Evolutionary conservation across 257 asterid genomes (phyloP), one percentile per base, ranked within the genome.

Genomic region (Nyctanthes arbortristis): DNA sequence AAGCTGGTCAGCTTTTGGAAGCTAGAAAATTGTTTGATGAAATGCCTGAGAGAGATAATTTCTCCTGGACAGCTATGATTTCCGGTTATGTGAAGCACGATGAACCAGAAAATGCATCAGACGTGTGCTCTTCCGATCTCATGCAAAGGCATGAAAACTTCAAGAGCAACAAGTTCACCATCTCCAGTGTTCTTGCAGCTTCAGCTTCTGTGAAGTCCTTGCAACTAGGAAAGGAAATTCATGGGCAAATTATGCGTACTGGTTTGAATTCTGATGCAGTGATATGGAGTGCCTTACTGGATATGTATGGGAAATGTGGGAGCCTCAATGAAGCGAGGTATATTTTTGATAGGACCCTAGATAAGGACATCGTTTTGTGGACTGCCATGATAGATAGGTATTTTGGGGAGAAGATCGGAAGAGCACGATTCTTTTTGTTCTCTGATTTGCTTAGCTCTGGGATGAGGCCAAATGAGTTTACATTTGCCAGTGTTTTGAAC

Each of bases 31-130:
- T 84, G 84, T 90, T 90, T 40, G 87, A 86, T 66, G 84, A 80
- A 84, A 90, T 90, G 88, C 87, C 89, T 0, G 61, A 86, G 32
- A 85, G 86, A 69, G 93, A 90, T 70, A 84, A 86, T 63, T 86
- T 90, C 65, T 84, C 96, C 5, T 88, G 97, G 96, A 90, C 88
- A 0, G 93, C 96, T 0, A 82, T 90, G 93, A 76, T 90, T 56
- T 88, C 97, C 20, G 93, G 91, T 35, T 86, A 85, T 27, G 96
- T 80, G 49, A 88, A 81, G 87, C 79, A 75, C 47, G 58, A 81
- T 55, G 66, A 74, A 27, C 91, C 97, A 22, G 75, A 43, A 28
- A 68, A 73, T 71, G 97, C 96, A 18, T 76, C 88, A 61, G 84
- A 78, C 35, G 56, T 90, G 85, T 90, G 69, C 58, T n/a, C n/a